Percentiles rank a stretch among this genome's conserved stretches.
phyloP scores from a whole-genome alignment of 1,139 yeast genomes.

The Candida tropicalis region DNA sequence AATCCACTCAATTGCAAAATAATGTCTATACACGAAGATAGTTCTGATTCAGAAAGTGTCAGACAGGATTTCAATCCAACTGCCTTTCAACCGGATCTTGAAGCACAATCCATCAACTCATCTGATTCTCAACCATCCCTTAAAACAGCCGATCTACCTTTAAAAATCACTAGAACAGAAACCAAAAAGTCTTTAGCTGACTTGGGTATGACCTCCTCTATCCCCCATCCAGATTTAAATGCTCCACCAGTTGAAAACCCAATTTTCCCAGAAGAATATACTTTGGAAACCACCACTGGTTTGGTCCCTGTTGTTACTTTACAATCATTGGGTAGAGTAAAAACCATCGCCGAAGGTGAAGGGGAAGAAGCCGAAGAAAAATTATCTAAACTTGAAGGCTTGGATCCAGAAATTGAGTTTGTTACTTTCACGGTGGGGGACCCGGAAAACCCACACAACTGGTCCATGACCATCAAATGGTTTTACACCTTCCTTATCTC shows the following conservation, averaged over 20 bases:
- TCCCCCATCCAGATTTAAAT: conserved; percentile 59
- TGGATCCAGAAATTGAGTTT: conserved; percentile 73
- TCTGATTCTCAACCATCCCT: conserved; percentile 3
- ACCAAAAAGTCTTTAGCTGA: conserved; percentile 68
- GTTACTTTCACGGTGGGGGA: conserved; percentile 78
- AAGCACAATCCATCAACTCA: conserved; percentile 9
- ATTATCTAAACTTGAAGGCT: conserved; percentile 18
- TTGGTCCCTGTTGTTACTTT: conserved; percentile 78
- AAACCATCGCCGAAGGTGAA: conserved; percentile 18
- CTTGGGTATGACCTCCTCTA: conserved; percentile 55
- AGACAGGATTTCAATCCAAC: conserved; percentile 7
- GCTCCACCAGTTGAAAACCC: conserved; percentile 66
- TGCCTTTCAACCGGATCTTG: conserved; percentile 9
- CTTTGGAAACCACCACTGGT: conserved; percentile 84
- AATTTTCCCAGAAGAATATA: conserved; percentile 90
- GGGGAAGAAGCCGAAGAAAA: conserved; percentile 16
- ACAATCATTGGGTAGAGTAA: conserved; percentile 63
- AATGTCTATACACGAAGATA: conserved; percentile 2
- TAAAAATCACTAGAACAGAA: conserved; percentile 51
- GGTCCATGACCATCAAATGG: conserved; percentile 67
- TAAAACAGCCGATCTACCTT: conserved; percentile 2
- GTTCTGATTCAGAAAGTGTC: conserved; percentile 12
- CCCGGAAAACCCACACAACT: conserved; percentile 87
- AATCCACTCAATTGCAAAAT: not conserved
- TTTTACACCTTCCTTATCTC: conserved; percentile 67